Percentiles rank a stretch among this genome's conserved stretches.
These are phyloP conservation scores for Xerocomellus chrysenteron DNA, from an alignment of 768 basidiomycete species.

Conservation along the genomic window DNA sequence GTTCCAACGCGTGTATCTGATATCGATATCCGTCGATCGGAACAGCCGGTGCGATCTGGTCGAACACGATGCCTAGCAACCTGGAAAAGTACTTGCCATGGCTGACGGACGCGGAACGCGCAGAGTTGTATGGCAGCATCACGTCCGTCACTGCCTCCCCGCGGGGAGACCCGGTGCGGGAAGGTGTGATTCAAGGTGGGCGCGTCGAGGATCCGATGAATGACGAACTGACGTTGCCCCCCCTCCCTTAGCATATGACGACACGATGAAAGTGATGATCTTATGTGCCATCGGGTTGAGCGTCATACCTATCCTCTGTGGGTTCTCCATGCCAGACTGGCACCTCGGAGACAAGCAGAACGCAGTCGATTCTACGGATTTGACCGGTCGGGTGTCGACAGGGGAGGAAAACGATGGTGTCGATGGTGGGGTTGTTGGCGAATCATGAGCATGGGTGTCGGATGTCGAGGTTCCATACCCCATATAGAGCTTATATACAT, in stretches of 20 bases:
- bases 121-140: constrained; percentile 55
- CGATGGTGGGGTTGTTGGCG: not conserved
- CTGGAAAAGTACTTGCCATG: constrained; percentile 56
- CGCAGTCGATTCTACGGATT: constrained; percentile 48
- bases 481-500: not conserved
- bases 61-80: constrained; percentile 61
- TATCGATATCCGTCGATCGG: not conserved
- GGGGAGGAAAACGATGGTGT: not conserved
- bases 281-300: constrained; percentile 52
- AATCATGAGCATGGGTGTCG: not conserved
- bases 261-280: constrained; percentile 57
- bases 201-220: not conserved
- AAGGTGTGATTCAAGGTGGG: constrained; percentile 60
- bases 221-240: too few relatives aligned
- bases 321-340: constrained; percentile 64
- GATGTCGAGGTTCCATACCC: not conserved
- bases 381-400: constrained; percentile 15
- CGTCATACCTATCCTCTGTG: constrained; percentile 56
- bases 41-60: constrained; percentile 64
- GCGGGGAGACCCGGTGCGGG: constrained; percentile 55
- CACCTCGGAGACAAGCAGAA: constrained; percentile 71
- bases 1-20: not conserved
- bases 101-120: constrained; percentile 42
- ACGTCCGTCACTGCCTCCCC: constrained; percentile 47
- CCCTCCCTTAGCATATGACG: constrained; percentile 43